phyloP scores from a whole-genome alignment of 768 basidiomycete genomes.

The Kondoa malvinella region DNA sequence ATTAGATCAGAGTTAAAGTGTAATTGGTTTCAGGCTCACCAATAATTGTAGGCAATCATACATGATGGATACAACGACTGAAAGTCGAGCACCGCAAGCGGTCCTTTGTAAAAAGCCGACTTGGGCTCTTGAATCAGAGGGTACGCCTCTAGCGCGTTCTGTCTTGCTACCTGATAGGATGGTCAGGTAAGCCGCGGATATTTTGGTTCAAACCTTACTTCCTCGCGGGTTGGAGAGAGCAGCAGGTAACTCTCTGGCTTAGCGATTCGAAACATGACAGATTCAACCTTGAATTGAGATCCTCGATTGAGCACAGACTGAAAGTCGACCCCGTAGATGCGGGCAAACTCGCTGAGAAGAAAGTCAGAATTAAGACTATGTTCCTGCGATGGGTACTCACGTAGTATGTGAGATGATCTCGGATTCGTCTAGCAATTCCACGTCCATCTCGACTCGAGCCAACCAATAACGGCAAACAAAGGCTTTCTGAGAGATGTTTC shows the following conservation, averaged over 20 bases:
- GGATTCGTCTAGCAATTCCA: slow-evolving; percentile 63
- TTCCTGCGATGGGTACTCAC: slow-evolving; percentile 37
- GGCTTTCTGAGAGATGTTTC: slow-evolving; percentile 41
- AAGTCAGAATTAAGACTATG: not conserved
- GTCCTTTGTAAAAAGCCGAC: slow-evolving; percentile 81
- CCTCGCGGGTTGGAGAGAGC: slow-evolving; percentile 68
- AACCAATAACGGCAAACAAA: slow-evolving; percentile 48
- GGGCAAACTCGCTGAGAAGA: slow-evolving; percentile 66
- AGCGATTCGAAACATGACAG: slow-evolving; percentile 91
- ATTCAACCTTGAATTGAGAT: slow-evolving; percentile 97
- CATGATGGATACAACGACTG: slow-evolving; percentile 90
- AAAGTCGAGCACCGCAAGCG: slow-evolving; percentile 85
- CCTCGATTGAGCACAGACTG: slow-evolving; percentile 86
- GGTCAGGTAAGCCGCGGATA: not conserved
- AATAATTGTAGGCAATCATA: slow-evolving; percentile 96
- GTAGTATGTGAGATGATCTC: slow-evolving; percentile 79
- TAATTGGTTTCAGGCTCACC: slow-evolving; percentile 21
- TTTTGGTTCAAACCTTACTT: slow-evolving; percentile 40
- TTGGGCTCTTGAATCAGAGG: slow-evolving; percentile 88
- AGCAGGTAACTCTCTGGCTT: slow-evolving; percentile 88
- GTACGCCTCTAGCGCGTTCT: slow-evolving; percentile 84
- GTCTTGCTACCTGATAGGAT: slow-evolving; percentile 59
- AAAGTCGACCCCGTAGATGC: slow-evolving; percentile 94
- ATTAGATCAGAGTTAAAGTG: slow-evolving; percentile 25
- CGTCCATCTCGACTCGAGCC: slow-evolving; percentile 47